A percentile compares a stretch with the other conserved stretches of the same genome.
Evolutionary conservation across 1,284 basidiomycete species (phyloP).

Genomic region (Fomitopsis betulina): DNA sequence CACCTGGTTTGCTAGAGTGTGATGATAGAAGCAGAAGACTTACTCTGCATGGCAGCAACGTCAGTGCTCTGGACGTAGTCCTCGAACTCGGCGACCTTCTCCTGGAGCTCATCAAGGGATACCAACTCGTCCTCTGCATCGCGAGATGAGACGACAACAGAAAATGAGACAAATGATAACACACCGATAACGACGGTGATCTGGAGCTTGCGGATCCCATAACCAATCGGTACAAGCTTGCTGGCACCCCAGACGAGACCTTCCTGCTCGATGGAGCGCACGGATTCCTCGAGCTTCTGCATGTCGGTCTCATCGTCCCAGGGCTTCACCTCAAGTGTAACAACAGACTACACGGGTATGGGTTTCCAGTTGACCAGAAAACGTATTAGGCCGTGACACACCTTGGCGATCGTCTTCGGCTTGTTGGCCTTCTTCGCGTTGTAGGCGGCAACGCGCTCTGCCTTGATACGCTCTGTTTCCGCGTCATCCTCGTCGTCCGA

Average conservation of each 20-base stretch:
- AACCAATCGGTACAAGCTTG: conserved; percentile 93
- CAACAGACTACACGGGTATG: conserved; percentile 65
- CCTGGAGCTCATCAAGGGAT: conserved; percentile 92
- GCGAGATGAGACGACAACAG: conserved; percentile 6
- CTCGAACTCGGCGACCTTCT: conserved; percentile 83
- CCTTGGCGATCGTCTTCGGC: conserved; percentile 87
- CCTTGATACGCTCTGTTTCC: conserved; percentile 93
- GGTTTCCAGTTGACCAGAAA: conserved; percentile 14
- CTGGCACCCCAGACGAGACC: conserved; percentile 94
- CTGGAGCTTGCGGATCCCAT: conserved; percentile 90
- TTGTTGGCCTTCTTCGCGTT: conserved; percentile 92
- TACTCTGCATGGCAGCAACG: conserved; percentile 87
- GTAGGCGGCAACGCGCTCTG: conserved; percentile 93
- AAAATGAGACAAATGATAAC: conserved; percentile 25
- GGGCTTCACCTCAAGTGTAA: conserved; percentile 96
- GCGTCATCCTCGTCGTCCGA: conserved; percentile 89
- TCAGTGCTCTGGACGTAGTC: conserved; percentile 97
- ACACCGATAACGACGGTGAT: conserved; percentile 92
- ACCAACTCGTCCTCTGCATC: conserved; percentile 87
- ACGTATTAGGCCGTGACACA: conserved; percentile 31
- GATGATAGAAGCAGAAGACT: conserved; percentile 25
- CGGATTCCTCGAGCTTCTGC: conserved; percentile 76
- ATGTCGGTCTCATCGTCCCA: conserved; percentile 99
- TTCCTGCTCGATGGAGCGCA: conserved; percentile 85
- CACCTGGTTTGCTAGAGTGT: too few species aligned